phyloP scores from a whole-genome alignment of 1,139 yeast species.

The Arxiozyma telluris region DNA sequence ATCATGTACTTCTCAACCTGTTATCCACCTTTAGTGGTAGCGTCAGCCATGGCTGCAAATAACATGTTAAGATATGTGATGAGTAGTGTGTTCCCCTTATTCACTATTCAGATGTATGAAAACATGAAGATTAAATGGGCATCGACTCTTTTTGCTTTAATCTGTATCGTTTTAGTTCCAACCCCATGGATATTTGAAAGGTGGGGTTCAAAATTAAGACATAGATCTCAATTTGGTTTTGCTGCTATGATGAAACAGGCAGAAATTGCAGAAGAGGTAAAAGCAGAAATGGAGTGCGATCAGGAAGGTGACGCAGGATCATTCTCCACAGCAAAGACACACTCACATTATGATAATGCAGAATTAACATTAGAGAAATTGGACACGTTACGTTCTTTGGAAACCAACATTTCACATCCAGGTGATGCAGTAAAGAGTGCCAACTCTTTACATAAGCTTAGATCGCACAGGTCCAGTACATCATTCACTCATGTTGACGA shows the following conservation, averaged over 20 bases:
- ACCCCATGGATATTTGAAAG: conserved; percentile 57
- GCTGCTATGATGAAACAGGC: conserved; percentile 35
- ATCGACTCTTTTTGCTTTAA: conserved; percentile 61
- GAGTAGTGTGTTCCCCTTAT: conserved; percentile 60
- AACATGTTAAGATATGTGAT: conserved; percentile 55
- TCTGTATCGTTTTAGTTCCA: conserved; percentile 59
- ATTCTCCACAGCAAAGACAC: background rate
- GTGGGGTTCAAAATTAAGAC: conserved; percentile 48
- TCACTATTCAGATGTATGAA: conserved; percentile 67
- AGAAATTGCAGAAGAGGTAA: conserved; percentile 2
- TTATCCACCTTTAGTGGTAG: conserved; percentile 66
- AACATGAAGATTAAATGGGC: conserved; percentile 71
- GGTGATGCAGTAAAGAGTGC: conserved; percentile 3
- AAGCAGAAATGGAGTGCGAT: background rate
- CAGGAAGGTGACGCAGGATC: background rate
- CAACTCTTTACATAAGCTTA: background rate
- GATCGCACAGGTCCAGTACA: background rate
- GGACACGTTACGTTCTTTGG: conserved; percentile 11
- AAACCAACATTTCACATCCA: conserved; percentile 7
- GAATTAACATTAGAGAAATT: conserved; percentile 11
- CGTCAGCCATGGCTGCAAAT: conserved; percentile 75
- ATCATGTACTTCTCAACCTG: conserved; percentile 63
- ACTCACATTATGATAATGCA: background rate
- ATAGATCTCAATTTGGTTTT: conserved; percentile 49
- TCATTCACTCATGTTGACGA: background rate